A percentile compares a stretch with the other conserved stretches of the same genome.
Conservation (phyloP, 2,329 filamentous ascomycete species). For the Eurotiales sp. region DNA sequence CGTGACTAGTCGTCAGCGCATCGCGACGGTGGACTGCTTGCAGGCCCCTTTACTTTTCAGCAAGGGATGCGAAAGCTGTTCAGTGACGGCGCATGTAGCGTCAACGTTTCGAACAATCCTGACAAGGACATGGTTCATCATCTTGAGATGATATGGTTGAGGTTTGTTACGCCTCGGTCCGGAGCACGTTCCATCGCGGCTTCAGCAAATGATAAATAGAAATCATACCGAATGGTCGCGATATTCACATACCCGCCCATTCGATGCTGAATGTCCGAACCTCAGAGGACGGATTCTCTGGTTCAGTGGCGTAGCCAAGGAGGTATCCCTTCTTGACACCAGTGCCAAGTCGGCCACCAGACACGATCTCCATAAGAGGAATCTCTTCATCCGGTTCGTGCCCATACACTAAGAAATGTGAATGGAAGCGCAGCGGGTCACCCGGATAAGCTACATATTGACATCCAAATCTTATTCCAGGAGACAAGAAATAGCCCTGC, state of each 20-base stretch:
- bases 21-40: too few relatives aligned
- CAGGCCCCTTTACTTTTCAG: too few relatives aligned
- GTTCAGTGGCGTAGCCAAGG: constrained; percentile 61
- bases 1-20: too few relatives aligned
- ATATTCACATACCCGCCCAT: constrained; percentile 81
- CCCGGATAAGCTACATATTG: constrained; percentile 94
- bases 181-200: too few relatives aligned
- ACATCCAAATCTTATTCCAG: constrained; percentile 89
- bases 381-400: constrained; percentile 86
- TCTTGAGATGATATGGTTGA: too few relatives aligned
- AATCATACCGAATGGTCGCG: not conserved
- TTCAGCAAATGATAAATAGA: too few relatives aligned
- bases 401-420: constrained; percentile 84
- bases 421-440: constrained; percentile 90
- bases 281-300: constrained; percentile 29
- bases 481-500: constrained; percentile 80
- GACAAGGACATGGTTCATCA: too few relatives aligned
- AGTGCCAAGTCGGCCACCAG: constrained; percentile 81
- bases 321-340: constrained; percentile 95
- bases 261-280: constrained; percentile 80
- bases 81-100: too few relatives aligned
- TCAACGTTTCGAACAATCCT: too few relatives aligned
- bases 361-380: constrained; percentile 77
- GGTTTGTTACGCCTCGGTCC: too few relatives aligned
- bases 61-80: too few relatives aligned